Evolutionary conservation across 208 protist species (phyloP).

Genomic region (Leishmania amazonensis): DNA sequence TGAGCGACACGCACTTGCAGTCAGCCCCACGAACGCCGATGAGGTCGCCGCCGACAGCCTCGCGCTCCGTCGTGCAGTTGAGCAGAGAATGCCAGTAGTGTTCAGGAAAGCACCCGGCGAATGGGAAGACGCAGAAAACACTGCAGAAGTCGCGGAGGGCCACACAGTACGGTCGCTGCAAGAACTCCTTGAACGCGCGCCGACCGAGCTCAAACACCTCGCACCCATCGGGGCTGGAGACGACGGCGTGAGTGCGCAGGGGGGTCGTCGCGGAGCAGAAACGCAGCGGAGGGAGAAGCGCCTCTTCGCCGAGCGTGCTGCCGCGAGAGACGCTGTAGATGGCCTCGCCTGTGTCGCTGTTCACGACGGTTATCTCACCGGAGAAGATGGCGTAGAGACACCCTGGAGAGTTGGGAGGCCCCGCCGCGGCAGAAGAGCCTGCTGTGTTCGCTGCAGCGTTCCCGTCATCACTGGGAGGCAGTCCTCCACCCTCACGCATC

Average conservation of each 20-base stretch:
- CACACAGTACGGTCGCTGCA: slow-evolving; percentile 16
- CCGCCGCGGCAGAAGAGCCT: not conserved
- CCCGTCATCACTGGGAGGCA: not conserved
- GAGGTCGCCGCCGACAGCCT: slow-evolving; percentile 13
- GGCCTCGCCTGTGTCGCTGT: not conserved
- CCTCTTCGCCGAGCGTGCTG: slow-evolving; percentile 13
- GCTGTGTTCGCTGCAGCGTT: not conserved
- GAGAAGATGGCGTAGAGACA: slow-evolving; percentile 16
- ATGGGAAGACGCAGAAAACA: slow-evolving; percentile 19
- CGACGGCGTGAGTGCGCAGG: slow-evolving; percentile 15
- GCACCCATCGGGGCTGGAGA: slow-evolving; percentile 11
- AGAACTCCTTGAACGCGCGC: slow-evolving; percentile 3
- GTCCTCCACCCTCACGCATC: not conserved
- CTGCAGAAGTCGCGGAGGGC: slow-evolving; percentile 17
- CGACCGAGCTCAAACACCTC: slow-evolving; percentile 16
- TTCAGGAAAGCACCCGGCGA: slow-evolving; percentile 16
- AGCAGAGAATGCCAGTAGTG: slow-evolving; percentile 20
- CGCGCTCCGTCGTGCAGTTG: slow-evolving; percentile 21
- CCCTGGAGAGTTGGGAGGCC: not conserved
- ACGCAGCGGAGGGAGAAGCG: slow-evolving; percentile 11
- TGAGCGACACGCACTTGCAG: slow-evolving; percentile 1
- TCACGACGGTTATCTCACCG: slow-evolving; percentile 12
- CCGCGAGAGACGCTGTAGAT: slow-evolving; percentile 3
- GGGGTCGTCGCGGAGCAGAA: slow-evolving; percentile 1
- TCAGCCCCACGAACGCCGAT: slow-evolving; percentile 6